phyloP scores from a whole-genome alignment of 2,329 filamentous ascomycete species.

The Dactylellina parvicollis region DNA sequence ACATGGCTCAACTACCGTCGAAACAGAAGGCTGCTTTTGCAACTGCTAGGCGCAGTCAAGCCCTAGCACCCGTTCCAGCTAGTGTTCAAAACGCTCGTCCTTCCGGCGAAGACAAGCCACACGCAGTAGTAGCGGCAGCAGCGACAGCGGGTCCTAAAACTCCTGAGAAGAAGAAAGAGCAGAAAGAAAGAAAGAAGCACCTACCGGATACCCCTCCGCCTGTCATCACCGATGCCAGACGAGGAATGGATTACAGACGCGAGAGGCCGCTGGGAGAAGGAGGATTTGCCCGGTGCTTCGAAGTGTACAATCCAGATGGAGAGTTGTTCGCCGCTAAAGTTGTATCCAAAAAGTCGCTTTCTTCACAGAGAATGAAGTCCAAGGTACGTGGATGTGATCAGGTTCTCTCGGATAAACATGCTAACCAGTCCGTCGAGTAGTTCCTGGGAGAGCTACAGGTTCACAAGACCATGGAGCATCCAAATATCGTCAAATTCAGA shows the following conservation, averaged over 20 bases:
- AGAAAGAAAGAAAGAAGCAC: constrained; percentile 57
- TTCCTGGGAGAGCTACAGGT: constrained; percentile 90
- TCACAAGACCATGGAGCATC: constrained; percentile 96
- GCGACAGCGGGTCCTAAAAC: no score
- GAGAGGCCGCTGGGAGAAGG: constrained; percentile 57
- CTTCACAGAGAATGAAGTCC: constrained; percentile 56
- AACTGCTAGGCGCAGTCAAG: constrained; percentile 54
- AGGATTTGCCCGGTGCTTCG: constrained; percentile 58
- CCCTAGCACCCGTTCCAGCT: constrained; percentile 48
- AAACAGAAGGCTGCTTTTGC: constrained; percentile 51
- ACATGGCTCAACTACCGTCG: constrained; percentile 48
- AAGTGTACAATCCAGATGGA: constrained; percentile 58
- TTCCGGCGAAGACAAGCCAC: constrained; percentile 33
- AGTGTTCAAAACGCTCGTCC: constrained; percentile 49
- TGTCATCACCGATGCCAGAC: constrained; percentile 56
- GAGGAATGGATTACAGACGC: constrained; percentile 57
- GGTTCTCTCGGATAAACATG: not conserved
- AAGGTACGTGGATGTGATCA: constrained; percentile 52
- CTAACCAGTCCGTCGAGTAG: constrained; percentile 61
- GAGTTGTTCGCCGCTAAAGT: constrained; percentile 58
- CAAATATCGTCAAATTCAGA: constrained; percentile 94
- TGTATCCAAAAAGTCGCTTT: constrained; percentile 58
- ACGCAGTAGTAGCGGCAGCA: constrained; percentile 38
- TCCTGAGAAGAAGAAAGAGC: constrained; percentile 55
- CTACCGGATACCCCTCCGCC: constrained; percentile 57